Conservation (phyloP, 805 yeast species). For the Candida oleophila region DNA sequence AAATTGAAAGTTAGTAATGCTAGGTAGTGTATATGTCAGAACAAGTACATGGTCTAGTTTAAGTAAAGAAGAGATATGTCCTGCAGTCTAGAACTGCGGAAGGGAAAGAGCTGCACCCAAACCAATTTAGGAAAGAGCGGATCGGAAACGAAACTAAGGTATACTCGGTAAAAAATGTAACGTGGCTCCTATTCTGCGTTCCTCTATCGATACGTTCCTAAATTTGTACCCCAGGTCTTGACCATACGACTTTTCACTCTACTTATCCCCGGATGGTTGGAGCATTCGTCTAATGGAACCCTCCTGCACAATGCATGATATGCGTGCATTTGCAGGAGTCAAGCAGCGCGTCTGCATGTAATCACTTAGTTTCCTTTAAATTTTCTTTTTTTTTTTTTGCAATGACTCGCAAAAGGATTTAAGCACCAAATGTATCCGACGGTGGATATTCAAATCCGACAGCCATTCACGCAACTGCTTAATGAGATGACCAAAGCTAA, state of each 20-base stretch:
- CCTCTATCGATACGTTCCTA: too few species aligned
- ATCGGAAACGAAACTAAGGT: too few species aligned
- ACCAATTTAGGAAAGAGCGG: too few species aligned
- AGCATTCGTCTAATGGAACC: neutral
- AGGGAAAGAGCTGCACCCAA: too few species aligned
- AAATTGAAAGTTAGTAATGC: too few species aligned
- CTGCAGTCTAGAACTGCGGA: too few species aligned
- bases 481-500: neutral
- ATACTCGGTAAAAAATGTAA: too few species aligned
- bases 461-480: neutral
- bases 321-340: neutral
- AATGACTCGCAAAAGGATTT: neutral
- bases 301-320: neutral
- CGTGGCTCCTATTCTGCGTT: too few species aligned
- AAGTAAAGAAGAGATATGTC: too few species aligned
- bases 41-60: too few species aligned
- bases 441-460: neutral
- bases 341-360: neutral
- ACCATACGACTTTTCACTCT: neutral
- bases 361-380: neutral
- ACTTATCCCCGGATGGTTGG: neutral
- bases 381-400: neutral
- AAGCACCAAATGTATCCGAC: neutral
- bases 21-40: too few species aligned
- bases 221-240: too few species aligned